Percentiles rank a stretch among this genome's conserved stretches.
Evolutionary conservation across 2,329 filamentous ascomycete species (phyloP).

Genomic region (Claviceps digitariae): DNA sequence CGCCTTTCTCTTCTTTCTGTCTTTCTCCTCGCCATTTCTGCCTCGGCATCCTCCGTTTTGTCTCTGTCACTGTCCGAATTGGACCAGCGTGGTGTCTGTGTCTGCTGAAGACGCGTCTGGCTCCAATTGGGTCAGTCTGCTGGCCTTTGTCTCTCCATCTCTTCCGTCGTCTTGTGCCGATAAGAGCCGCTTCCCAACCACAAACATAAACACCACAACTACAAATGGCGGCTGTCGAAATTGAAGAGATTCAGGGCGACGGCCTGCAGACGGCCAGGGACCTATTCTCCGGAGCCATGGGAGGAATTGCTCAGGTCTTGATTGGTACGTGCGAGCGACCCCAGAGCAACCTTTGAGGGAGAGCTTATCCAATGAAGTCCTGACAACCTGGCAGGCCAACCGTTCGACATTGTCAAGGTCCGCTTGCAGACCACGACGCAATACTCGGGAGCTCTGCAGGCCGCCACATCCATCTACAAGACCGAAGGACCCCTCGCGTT

Average conservation of each 20-base stretch:
- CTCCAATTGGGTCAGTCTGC: background rate
- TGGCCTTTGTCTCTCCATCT: background rate
- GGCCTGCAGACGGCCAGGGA: slow-evolving; percentile 65
- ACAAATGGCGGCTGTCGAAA: slow-evolving; percentile 4
- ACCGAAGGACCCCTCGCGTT: slow-evolving; percentile 84
- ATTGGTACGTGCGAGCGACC: slow-evolving; percentile 45
- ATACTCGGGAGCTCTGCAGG: slow-evolving; percentile 68
- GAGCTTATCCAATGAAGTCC: background rate
- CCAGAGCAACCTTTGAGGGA: slow-evolving; percentile 4
- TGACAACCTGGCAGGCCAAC: slow-evolving; percentile 37
- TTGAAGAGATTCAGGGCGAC: slow-evolving; percentile 10
- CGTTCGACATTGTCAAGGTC: slow-evolving; percentile 92
- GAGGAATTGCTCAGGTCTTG: slow-evolving; percentile 86
- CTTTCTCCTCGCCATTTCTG: background rate
- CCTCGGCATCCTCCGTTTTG: too few relatives aligned
- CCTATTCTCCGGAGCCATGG: slow-evolving; percentile 77
- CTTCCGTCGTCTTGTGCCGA: background rate
- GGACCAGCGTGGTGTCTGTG: background rate
- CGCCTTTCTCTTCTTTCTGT: background rate
- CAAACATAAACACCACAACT: background rate
- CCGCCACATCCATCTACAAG: slow-evolving; percentile 70
- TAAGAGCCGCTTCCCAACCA: background rate
- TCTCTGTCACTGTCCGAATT: background rate
- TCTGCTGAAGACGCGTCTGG: background rate
- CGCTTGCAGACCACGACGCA: slow-evolving; percentile 79